Evolutionary conservation across 441 rosid genomes (phyloP), one percentile per base, ranked within the genome.

Genomic region (Sinapis alba): DNA sequence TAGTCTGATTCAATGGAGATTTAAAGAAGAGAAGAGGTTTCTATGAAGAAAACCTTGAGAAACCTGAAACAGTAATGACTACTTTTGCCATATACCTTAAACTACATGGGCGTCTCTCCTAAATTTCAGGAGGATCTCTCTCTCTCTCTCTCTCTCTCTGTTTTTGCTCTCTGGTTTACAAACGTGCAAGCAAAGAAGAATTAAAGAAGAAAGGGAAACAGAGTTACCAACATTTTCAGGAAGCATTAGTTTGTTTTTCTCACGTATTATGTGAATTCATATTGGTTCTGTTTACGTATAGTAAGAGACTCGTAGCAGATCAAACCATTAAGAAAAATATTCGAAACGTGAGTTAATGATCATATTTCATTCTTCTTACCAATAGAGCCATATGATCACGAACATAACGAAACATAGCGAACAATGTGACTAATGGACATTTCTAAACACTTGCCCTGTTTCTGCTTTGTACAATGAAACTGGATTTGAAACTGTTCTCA

Each of bases 71-170:
- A 61, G 64, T 6, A 18, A 71, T 71, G 38, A 27, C 69, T 72
- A 50, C 69, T 36, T 72, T 66, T 67, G 77, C 61, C 53, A 3
- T 30, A 27, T 72, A 47, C 65, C 65, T 41, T 53, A 53, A 61
- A 61, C 68, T 32, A 51, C 68, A 50, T 50, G 16, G 9, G 8
- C 9, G 77, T 47, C 32, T 61, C 27, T 61, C 81, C 81, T 26
- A 43, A 61, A 10, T 43, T 63, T 67, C 47, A 72, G 81, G 81
- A 72, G 50, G 24, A 58, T 71, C 68, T 77, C 43, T 76, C 45
- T 71, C 68, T 77, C 43, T 76, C 45, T 71, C 68, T 77, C 43
- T 76, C 45, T 71, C 68, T 77, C 43, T 76, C 45, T 63, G 13
- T 62, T 23, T 7, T 38, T 65, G 32, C 21, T 41, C 60, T 45